Evolutionary conservation across 148 eudicot species (phyloP), one percentile per base, ranked within the genome.

Genomic region (Amaranthus palmeri): DNA sequence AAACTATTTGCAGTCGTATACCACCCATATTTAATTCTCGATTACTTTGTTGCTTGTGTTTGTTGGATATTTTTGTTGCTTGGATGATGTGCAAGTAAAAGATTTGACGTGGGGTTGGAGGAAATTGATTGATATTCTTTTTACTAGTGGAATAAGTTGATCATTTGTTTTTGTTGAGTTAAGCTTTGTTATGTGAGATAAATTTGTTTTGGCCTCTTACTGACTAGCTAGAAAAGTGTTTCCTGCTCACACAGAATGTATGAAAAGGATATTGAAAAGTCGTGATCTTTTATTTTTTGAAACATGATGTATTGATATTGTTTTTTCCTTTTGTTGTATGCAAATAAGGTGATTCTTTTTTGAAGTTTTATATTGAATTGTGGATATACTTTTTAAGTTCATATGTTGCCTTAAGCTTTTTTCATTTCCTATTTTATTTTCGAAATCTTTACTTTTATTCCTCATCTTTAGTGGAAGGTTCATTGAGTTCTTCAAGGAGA

Each of bases 401-500:
- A 7, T 4, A 4, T 17, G 7, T 14, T 53, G 4, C 46, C 51
- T 47, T 11, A 50, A 15, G 48, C 61, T 49, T 55, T 44, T 72
- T 10, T 17, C 46, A 41, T 61, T 54, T 45, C 12, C 4, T 67
- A 25, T 25, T 78, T 44, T 45, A 17, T 36, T 14, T 6, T 44
- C 63, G 46, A 41, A 62, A 46, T 45, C 43, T 56, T 47, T 62
- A 63, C 61, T 69, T 15, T 9, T 59, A 14, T 79, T 17, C 56
- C 46, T 49, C 53, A 51, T 46, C 61, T 54, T 12, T 76, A 93
- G 98, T 91, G 72, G 95, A 93, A 86, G 98, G 95, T 59, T 83
- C 93, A 65, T 69, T 93, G 81, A 88, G 96, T 78, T 88, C 96
- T 74, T 81, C 85, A 7, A 83, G 81, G 69, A 86, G 82, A 74